Conservation (phyloP, 768 basidiomycete species). For the Lactifluus volemus region DNA sequence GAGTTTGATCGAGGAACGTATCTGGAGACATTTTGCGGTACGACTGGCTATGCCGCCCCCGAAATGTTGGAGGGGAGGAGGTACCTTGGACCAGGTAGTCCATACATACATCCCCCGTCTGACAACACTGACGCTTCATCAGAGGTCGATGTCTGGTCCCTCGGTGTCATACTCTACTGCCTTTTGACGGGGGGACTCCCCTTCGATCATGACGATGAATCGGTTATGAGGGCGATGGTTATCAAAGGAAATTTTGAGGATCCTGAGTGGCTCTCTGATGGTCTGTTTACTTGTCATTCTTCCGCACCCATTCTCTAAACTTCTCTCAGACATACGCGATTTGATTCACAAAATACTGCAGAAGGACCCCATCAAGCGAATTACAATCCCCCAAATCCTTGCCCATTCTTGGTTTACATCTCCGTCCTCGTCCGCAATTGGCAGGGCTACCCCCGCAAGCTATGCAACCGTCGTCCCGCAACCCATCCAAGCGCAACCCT, state of each 20-base stretch:
- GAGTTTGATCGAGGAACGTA: slow-evolving; percentile 73
- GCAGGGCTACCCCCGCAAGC: slow-evolving; percentile 22
- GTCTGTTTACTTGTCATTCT: slow-evolving; percentile 34
- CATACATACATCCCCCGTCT: background rate
- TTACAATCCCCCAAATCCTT: slow-evolving; percentile 78
- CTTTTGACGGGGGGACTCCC: slow-evolving; percentile 69
- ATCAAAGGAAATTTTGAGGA: slow-evolving; percentile 84
- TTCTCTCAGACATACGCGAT: slow-evolving; percentile 66
- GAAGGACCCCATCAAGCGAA: slow-evolving; percentile 65
- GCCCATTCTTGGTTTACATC: slow-evolving; percentile 76
- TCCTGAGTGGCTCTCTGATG: slow-evolving; percentile 83
- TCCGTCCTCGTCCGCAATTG: slow-evolving; percentile 9
- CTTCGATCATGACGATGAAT: slow-evolving; percentile 39
- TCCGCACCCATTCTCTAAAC: slow-evolving; percentile 1
- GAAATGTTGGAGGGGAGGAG: slow-evolving; percentile 85
- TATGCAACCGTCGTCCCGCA: slow-evolving; percentile 25
- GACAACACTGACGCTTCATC: slow-evolving; percentile 14
- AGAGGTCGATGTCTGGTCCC: slow-evolving; percentile 96
- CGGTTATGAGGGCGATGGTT: slow-evolving; percentile 59
- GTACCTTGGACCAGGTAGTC: slow-evolving; percentile 81
- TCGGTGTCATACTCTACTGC: slow-evolving; percentile 86
- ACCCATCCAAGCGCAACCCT: slow-evolving; percentile 24
- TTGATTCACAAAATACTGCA: slow-evolving; percentile 71
- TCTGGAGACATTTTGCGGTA: slow-evolving; percentile 93
- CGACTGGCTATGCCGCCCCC: slow-evolving; percentile 88